A percentile compares a stretch with the other conserved stretches of the same genome.
These are phyloP conservation scores for Colletotrichum liaoningense DNA, from an alignment of 2,329 filamentous ascomycete genomes.

Conservation along the genomic window DNA sequence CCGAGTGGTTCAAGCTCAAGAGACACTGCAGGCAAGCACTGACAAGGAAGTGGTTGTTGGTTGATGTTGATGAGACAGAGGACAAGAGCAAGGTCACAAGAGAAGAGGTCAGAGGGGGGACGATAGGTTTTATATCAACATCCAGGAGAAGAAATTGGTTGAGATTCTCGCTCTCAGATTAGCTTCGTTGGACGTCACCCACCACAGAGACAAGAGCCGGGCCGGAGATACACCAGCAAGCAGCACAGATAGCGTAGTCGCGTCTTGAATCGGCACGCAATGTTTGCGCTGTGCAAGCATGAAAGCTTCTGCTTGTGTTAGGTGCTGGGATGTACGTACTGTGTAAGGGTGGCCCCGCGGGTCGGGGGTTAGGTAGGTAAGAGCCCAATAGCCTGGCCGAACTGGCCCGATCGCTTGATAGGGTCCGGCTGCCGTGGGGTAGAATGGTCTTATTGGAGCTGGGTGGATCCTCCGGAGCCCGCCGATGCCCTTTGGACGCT, in stretches of 20 bases:
- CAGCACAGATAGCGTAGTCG: conserved; percentile 29
- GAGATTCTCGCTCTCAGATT: conserved; percentile 15
- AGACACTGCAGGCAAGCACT: neutral
- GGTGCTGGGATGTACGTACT: neutral
- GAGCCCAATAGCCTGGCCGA: conserved; percentile 26
- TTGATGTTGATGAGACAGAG: conserved; percentile 16
- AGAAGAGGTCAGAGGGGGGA: conserved; percentile 3
- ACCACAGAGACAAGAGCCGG: neutral
- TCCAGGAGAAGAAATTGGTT: neutral
- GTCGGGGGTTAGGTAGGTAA: neutral
- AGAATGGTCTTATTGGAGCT: conserved; percentile 34
- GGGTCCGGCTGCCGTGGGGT: conserved; percentile 31
- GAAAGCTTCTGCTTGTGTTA: neutral
- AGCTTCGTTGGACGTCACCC: conserved; percentile 26
- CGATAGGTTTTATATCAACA: conserved; percentile 25
- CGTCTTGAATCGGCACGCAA: conserved; percentile 27
- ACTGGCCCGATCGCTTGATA: conserved; percentile 34
- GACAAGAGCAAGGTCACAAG: conserved; percentile 1
- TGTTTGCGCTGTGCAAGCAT: neutral
- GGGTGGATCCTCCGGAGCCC: conserved; percentile 43
- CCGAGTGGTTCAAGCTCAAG: neutral
- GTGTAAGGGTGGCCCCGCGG: neutral
- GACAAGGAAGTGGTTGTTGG: neutral
- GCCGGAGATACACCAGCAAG: conserved; percentile 17
- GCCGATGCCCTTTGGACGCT: conserved; percentile 42